Conservation (phyloP, 805 yeast species). For the Yamadazyma kitorensis region DNA sequence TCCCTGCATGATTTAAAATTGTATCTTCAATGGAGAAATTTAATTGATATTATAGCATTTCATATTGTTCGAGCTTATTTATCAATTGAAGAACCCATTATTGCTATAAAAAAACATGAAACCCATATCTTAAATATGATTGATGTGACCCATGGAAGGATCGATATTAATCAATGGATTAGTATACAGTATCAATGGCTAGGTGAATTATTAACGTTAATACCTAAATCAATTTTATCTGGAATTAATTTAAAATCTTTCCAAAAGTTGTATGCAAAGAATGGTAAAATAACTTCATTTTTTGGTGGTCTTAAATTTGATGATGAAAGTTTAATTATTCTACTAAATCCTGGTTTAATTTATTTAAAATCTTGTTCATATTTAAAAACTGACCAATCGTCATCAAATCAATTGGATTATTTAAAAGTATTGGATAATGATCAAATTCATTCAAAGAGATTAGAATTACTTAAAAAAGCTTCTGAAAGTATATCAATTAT, state of each 20-base stretch:
- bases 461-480: constrained; percentile 8
- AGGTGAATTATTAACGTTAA: constrained; percentile 52
- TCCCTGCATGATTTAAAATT: constrained; percentile 29
- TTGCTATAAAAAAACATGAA: constrained; percentile 62
- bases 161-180: constrained; percentile 44
- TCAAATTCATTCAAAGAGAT: constrained; percentile 2
- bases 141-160: constrained; percentile 6
- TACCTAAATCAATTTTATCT: constrained; percentile 41
- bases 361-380: constrained; percentile 13
- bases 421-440: not conserved
- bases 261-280: constrained; percentile 14
- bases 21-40: constrained; percentile 34
- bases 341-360: constrained; percentile 29
- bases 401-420: constrained; percentile 8
- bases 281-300: constrained; percentile 14
- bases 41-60: constrained; percentile 60
- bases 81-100: constrained; percentile 54
- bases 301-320: constrained; percentile 34
- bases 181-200: constrained; percentile 65
- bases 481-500: not conserved
- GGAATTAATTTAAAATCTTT: constrained; percentile 13
- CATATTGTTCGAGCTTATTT: constrained; percentile 62
- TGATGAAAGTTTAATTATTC: constrained; percentile 22
- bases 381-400: not conserved
- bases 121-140: constrained; percentile 56